These are phyloP conservation scores for Inosperma sp. DNA, from an alignment of 768 basidiomycete genomes.

Conservation along the genomic window DNA sequence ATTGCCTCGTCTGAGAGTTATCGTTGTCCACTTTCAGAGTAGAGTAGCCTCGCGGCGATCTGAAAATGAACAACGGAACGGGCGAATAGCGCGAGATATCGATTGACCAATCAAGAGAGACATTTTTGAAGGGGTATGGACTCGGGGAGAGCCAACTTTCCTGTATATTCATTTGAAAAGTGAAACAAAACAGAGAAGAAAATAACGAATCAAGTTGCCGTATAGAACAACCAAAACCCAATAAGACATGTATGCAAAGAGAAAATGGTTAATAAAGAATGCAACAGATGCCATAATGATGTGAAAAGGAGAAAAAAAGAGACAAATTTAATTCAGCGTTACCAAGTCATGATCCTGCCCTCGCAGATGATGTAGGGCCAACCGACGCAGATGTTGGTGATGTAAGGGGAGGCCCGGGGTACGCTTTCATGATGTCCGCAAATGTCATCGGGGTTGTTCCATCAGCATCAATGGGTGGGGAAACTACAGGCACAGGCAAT, in stretches of 20 bases:
- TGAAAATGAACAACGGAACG: background rate
- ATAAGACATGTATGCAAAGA: background rate
- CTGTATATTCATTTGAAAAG: background rate
- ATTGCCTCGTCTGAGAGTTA: background rate
- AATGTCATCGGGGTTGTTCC: constrained; percentile 40
- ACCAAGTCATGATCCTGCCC: constrained; percentile 8
- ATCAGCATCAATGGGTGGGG: constrained; percentile 14
- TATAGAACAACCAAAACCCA: background rate
- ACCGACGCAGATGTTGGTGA: background rate
- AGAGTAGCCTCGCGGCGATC: background rate
- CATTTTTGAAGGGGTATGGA: no score
- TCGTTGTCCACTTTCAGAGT: constrained; percentile 3
- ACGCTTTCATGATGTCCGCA: constrained; percentile 71
- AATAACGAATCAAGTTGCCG: background rate
- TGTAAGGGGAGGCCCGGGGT: constrained; percentile 33
- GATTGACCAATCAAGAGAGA: no score
- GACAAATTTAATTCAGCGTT: background rate
- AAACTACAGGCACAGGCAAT: background rate
- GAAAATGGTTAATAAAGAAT: background rate
- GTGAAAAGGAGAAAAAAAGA: background rate
- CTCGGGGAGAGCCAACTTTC: no score
- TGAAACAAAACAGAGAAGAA: background rate
- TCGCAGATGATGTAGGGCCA: constrained; percentile 11
- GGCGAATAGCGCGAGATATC: no score
- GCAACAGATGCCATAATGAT: background rate